phyloP scores from a whole-genome alignment of 23 red algal genomes.

The Gracilaria vermiculophylla region DNA sequence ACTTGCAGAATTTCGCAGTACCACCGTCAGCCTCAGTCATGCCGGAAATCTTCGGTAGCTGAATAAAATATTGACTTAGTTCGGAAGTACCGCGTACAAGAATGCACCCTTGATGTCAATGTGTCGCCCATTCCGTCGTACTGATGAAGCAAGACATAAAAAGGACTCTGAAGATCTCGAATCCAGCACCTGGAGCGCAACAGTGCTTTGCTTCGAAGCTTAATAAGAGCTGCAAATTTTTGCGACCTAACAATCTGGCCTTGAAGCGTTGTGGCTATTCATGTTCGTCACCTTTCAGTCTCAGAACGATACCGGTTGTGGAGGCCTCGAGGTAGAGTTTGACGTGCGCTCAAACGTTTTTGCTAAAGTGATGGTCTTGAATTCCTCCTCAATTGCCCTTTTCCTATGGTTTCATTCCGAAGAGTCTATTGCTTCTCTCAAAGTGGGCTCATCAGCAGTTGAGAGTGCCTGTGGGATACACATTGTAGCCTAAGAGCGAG shows the following conservation, averaged over 20 bases:
- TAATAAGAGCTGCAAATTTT: background rate
- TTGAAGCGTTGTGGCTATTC: background rate
- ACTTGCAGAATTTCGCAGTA: conserved; percentile 12
- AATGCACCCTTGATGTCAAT: conserved; percentile 43
- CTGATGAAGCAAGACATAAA: background rate
- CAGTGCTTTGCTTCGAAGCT: background rate
- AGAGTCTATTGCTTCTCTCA: background rate
- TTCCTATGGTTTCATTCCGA: conserved; percentile 3
- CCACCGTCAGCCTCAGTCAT: background rate
- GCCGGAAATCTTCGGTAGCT: conserved; percentile 10
- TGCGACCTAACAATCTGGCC: conserved; percentile 8
- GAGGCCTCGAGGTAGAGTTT: background rate
- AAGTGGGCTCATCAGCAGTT: conserved; percentile 1
- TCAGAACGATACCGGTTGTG: conserved; percentile 24
- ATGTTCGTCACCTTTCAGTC: conserved; percentile 42
- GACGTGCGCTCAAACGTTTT: background rate
- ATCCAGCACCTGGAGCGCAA: background rate
- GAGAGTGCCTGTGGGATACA: background rate
- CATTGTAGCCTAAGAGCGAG: background rate
- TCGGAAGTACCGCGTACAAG: conserved; percentile 14
- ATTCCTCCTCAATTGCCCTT: conserved; percentile 41
- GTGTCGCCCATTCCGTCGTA: background rate
- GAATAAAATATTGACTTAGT: background rate
- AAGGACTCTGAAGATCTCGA: conserved; percentile 14
- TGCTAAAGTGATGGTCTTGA: background rate